These are phyloP conservation scores for Phycomyces blakesleeanus DNA, from an alignment of 192 early-diverging fungal species.

Conservation along the genomic window DNA sequence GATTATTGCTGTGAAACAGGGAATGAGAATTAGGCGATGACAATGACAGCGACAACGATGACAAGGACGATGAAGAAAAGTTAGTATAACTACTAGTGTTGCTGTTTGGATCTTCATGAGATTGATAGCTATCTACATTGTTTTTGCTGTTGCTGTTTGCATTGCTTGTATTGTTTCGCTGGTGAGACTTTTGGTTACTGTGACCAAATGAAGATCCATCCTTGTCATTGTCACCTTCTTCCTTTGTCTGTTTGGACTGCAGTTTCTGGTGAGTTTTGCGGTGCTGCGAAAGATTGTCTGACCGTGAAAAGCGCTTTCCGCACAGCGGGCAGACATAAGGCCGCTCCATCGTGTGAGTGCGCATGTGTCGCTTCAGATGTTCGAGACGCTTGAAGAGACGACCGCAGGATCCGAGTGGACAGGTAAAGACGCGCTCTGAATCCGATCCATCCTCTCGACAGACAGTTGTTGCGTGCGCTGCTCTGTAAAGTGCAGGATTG, in stretches of 20 bases:
- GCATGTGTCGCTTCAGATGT: constrained; percentile 54
- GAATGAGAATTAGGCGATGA: no score
- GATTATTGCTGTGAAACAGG: no score
- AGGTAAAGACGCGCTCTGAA: constrained; percentile 34
- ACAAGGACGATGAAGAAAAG: no score
- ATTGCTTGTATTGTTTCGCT: background rate
- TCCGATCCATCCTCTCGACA: background rate
- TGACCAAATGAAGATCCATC: background rate
- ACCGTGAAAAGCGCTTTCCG: constrained; percentile 53
- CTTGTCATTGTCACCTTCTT: background rate
- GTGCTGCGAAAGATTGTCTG: constrained; percentile 58
- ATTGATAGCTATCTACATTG: no score
- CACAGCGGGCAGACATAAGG: constrained; percentile 53
- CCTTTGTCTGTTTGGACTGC: background rate
- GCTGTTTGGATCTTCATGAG: no score
- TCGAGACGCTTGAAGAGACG: constrained; percentile 56
- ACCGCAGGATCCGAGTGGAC: constrained; percentile 47
- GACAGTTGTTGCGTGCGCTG: background rate
- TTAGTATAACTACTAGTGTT: no score
- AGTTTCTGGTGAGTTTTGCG: constrained; percentile 44
- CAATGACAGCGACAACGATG: no score
- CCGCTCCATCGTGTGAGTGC: constrained; percentile 57
- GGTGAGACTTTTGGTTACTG: background rate
- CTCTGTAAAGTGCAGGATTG: background rate
- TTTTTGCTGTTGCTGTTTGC: background rate